These are phyloP conservation scores for Medakamo hakoo DNA, from an alignment of 139 green algal species.

Conservation along the genomic window DNA sequence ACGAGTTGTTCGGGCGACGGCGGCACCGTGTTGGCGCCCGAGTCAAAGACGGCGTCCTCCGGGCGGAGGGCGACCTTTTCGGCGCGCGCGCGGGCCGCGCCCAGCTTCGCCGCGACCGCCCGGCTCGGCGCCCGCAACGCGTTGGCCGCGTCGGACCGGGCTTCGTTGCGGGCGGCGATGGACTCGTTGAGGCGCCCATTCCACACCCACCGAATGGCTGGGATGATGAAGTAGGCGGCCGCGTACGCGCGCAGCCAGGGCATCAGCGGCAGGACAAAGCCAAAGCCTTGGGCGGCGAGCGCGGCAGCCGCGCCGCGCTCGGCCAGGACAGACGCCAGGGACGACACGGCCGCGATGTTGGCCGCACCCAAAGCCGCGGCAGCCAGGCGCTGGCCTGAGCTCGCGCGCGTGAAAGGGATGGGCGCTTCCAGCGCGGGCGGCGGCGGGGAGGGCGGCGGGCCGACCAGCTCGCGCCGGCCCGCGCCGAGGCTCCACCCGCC, in stretches of 20 bases:
- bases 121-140: constrained; percentile 1
- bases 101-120: constrained; percentile 1
- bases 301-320: constrained; percentile 15
- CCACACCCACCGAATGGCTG: constrained; percentile 30
- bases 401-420: constrained; percentile 21
- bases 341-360: constrained; percentile 65
- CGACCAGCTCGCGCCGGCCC: too few species aligned
- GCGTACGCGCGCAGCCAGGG: constrained; percentile 59
- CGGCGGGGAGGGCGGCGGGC: neutral
- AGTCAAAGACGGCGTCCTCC: constrained; percentile 13
- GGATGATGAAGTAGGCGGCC: constrained; percentile 67
- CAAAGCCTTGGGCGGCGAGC: constrained; percentile 15
- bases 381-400: constrained; percentile 23
- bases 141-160: constrained; percentile 14
- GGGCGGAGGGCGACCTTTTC: constrained; percentile 2
- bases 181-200: constrained; percentile 27
- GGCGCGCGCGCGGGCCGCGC: neutral
- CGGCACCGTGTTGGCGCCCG: constrained; percentile 1
- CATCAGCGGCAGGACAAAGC: constrained; percentile 16
- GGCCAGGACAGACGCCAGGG: constrained; percentile 28
- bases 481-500: too few species aligned
- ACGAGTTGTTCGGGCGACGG: neutral
- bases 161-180: constrained; percentile 45
- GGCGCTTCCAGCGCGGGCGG: neutral
- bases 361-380: constrained; percentile 35